A percentile compares a stretch with the other conserved stretches of the same genome.
Evolutionary conservation across 805 yeast genomes (phyloP).

Genomic region (Starmerella etchellsii): DNA sequence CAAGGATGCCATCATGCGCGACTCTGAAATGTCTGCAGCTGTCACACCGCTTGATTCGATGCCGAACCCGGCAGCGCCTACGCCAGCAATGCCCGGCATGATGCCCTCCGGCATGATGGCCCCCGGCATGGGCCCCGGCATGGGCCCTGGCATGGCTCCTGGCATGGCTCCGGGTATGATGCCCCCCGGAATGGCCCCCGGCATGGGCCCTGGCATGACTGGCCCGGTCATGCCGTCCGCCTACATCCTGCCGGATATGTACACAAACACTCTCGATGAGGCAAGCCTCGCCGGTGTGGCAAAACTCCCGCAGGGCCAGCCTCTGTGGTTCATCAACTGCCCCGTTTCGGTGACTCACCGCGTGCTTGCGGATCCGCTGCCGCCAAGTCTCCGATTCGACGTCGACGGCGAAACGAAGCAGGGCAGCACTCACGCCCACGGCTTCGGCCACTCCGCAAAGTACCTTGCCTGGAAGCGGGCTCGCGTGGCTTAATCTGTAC

Average conservation of each 20-base stretch:
- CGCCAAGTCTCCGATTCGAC: conserved; percentile 16
- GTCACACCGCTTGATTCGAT: background rate
- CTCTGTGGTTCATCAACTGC: conserved; percentile 23
- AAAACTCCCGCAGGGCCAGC: conserved; percentile 20
- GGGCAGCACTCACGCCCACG: conserved; percentile 23
- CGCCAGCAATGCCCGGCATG: background rate
- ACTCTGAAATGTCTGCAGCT: background rate
- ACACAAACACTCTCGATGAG: conserved; percentile 14
- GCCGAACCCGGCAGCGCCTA: background rate
- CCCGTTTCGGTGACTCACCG: conserved; percentile 22
- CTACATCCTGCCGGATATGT: conserved; percentile 21
- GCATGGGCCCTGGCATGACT: background rate
- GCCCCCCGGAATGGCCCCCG: background rate
- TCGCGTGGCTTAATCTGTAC: too few species aligned
- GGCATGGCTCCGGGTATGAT: background rate
- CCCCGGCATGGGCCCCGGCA: background rate
- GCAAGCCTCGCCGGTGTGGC: conserved; percentile 15
- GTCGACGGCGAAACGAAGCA: conserved; percentile 22
- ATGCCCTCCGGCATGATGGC: background rate
- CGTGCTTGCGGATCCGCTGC: conserved; percentile 19
- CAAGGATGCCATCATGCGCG: background rate
- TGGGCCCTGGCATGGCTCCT: background rate
- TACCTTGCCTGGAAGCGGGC: conserved; percentile 51
- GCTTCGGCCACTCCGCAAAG: conserved; percentile 59
- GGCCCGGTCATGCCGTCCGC: conserved; percentile 22